Evolutionary conservation across 73 alveolate genomes (phyloP).

Genomic region (Tetrahymena elliotti): DNA sequence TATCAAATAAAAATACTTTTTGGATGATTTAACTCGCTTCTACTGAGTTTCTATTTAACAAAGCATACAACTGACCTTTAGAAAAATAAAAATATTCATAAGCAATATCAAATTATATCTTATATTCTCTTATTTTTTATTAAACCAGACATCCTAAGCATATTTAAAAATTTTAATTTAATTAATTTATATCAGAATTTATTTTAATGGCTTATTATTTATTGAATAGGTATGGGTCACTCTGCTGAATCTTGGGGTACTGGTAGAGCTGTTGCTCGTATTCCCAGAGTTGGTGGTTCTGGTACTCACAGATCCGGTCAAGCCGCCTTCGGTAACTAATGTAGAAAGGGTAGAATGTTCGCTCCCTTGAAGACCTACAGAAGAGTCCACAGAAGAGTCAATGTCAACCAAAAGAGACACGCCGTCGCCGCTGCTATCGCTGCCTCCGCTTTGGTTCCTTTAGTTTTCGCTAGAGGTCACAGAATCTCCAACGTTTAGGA

Average conservation of each 20-base stretch:
- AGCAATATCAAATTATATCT: neutral
- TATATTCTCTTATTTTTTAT: neutral
- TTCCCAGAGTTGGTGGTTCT: conserved; percentile 99
- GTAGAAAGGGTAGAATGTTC: conserved; percentile 99
- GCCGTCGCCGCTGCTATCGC: conserved; percentile 99
- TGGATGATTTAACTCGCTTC: neutral
- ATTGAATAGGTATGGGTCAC: conserved; percentile 88
- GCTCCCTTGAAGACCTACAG: conserved; percentile 96
- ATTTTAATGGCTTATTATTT: neutral
- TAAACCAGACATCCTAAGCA: neutral
- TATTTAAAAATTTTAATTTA: no score
- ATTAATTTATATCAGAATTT: neutral
- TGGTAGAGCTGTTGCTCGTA: conserved; percentile 99
- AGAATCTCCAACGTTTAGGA: conserved; percentile 87
- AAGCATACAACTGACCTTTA: neutral
- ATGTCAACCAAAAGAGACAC: conserved; percentile 96
- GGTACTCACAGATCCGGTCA: conserved; percentile 99
- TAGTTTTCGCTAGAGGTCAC: conserved; percentile 99
- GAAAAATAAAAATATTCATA: neutral
- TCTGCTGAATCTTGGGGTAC: conserved; percentile 99
- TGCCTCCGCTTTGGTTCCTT: conserved; percentile 94
- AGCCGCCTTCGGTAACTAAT: conserved; percentile 99
- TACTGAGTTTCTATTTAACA: neutral
- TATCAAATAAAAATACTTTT: no score
- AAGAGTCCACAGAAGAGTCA: conserved; percentile 98